These are phyloP conservation scores for Penicillium frequentans DNA, from an alignment of 2,329 filamentous ascomycete genomes.

Conservation along the genomic window DNA sequence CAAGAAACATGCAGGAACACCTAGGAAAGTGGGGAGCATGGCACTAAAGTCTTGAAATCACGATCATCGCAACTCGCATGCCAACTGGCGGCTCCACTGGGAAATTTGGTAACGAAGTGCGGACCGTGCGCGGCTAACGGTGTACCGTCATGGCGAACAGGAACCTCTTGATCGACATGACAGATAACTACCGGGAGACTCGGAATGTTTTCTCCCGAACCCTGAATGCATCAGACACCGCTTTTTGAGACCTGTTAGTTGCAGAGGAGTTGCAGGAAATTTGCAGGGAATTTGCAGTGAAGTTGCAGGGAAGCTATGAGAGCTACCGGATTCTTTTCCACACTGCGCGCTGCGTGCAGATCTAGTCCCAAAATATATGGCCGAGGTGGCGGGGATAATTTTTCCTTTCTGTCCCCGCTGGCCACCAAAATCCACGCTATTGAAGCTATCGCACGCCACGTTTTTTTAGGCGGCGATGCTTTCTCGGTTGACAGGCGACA, in stretches of 20 bases:
- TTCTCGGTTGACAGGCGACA: not conserved
- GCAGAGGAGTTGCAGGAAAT: too few species aligned
- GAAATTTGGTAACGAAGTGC: not conserved
- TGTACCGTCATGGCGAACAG: not conserved
- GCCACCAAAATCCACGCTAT: not conserved
- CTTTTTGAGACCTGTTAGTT: too few species aligned
- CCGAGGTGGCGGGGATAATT: not conserved
- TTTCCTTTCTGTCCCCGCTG: not conserved
- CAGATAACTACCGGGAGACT: not conserved
- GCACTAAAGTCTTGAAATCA: not conserved
- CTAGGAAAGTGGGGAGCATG: not conserved
- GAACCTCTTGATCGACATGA: not conserved
- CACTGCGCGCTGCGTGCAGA: not conserved
- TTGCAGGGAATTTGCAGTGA: too few species aligned
- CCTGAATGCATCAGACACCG: too few species aligned
- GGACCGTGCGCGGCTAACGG: not conserved
- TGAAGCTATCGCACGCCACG: constrained; percentile 10
- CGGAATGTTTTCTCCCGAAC: not conserved
- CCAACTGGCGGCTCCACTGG: not conserved
- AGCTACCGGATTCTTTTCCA: too few species aligned
- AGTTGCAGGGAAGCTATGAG: too few species aligned
- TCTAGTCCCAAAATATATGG: not conserved
- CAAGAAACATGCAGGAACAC: not conserved
- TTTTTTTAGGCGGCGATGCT: not conserved
- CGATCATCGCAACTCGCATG: not conserved